Base-by-base conservation (phyloP, 2,329 filamentous ascomycete species). In the Podosphaera xanthii region DNA sequence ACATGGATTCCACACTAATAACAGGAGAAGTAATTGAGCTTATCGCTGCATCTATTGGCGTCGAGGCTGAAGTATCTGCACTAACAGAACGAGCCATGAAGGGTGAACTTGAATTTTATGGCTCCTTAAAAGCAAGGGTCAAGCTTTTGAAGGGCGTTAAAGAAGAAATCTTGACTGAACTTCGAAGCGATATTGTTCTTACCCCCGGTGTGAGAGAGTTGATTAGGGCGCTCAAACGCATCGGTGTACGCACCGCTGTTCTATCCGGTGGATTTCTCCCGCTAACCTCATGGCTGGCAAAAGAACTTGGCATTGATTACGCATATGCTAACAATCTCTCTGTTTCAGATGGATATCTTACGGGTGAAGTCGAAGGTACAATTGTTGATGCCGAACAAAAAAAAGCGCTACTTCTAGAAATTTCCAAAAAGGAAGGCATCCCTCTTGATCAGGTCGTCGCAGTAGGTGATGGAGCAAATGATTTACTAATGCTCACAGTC, bases 1-100 rank as follows among this genome's bases (percentile, higher is more conserved):
- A 98, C 71, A 98, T 98, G 92, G 92, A 98, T 73, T 92, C 86
- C 71, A 98, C 92, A 0, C 78, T 98, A 61, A 97, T 98, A 69
- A 86, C 91, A 59, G 90, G 98, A 71, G 92, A 98, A 73, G 90
- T 96, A 61, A 97, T 98, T 69, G 92, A 98, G 71, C 83, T 97
- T 67, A 83, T 98, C 60, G 92, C 92, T 3, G 82, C 85, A 59
- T 85, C 85, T 44, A 81, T 95, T 1, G 87, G 88, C 58, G 78
- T 94, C n/a, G 82, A 87, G 65, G 82, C 82, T 58, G 76, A 86
- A 66, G 91, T 98, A 46, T 86, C 88, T 8, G 81, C 84, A 66
- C 97, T 98, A 65, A 98, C 92, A 0, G 84, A 84, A 61, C 84
- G 89, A 40, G 91, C 92, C 42, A 98, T 98, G 92, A 83, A 91